phyloP scores from a whole-genome alignment of 345 rosid species.

The Salix purpurea region DNA sequence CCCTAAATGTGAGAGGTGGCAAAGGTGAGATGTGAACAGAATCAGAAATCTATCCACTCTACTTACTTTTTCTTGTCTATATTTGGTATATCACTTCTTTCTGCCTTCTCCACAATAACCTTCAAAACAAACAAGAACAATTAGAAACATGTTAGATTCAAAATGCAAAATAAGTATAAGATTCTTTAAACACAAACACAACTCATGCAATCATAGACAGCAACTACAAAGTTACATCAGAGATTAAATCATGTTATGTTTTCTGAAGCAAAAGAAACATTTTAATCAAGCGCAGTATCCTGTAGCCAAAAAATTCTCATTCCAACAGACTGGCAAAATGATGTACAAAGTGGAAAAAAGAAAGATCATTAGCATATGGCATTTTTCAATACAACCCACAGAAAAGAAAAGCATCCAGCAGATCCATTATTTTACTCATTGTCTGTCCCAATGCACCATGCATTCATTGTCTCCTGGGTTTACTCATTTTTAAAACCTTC shows the following conservation, averaged over 20 bases:
- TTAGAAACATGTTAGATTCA: slow-evolving; percentile 8
- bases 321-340: background rate
- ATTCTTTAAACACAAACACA: background rate
- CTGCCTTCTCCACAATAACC: slow-evolving; percentile 98
- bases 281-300: background rate
- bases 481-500: background rate
- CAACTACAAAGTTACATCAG: background rate
- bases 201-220: background rate
- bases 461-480: background rate
- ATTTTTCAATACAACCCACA: background rate
- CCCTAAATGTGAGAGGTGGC: background rate
- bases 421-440: background rate
- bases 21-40: background rate
- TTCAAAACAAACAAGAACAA: slow-evolving; percentile 19
- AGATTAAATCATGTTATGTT: background rate
- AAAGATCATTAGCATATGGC: background rate
- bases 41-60: background rate
- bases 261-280: background rate
- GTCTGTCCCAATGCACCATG: background rate
- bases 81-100: slow-evolving; percentile 87
- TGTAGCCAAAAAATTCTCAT: background rate
- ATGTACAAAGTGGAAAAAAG: background rate
- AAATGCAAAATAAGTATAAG: background rate
- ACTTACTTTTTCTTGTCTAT: slow-evolving; percentile 93
- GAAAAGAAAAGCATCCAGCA: background rate